These are phyloP conservation scores for Closterium sp. DNA, from an alignment of 139 green algal genomes.

Conservation along the genomic window DNA sequence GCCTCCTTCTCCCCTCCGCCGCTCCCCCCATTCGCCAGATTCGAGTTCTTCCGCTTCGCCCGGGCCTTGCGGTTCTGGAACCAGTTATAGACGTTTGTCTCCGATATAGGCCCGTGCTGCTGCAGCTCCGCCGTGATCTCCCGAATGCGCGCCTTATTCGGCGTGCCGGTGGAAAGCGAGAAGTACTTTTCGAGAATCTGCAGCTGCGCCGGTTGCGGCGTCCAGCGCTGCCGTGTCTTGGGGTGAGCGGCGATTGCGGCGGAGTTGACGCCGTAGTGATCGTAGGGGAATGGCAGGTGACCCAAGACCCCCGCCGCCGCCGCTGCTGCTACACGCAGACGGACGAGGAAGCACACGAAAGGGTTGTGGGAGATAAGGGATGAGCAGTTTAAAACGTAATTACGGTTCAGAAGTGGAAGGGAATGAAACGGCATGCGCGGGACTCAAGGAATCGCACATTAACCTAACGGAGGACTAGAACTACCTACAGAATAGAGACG, in stretches of 20 bases:
- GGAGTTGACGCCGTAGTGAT: neutral
- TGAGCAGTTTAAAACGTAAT: neutral
- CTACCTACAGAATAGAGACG: neutral
- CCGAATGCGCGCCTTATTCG: constrained; percentile 42
- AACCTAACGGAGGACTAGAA: too few species aligned
- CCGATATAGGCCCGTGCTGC: constrained; percentile 41
- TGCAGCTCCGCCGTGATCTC: constrained; percentile 50
- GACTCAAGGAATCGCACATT: too few species aligned
- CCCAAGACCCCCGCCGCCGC: neutral
- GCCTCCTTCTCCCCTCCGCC: constrained; percentile 3
- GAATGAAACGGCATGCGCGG: too few species aligned
- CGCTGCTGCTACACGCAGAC: neutral
- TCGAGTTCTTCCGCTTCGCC: constrained; percentile 38
- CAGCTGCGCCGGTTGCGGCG: constrained; percentile 43
- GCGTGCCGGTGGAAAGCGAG: constrained; percentile 16
- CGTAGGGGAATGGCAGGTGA: neutral
- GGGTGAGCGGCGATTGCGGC: neutral
- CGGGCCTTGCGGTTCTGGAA: constrained; percentile 56
- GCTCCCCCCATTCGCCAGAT: constrained; percentile 3
- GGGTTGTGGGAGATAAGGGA: neutral
- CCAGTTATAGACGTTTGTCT: constrained; percentile 59
- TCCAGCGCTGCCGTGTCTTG: constrained; percentile 42
- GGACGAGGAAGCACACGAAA: neutral
- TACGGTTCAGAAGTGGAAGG: neutral
- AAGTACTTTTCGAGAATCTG: constrained; percentile 49